Evolutionary conservation across 495 filamentous ascomycete genomes (phyloP).

Genomic region (Tirmania nivea): DNA sequence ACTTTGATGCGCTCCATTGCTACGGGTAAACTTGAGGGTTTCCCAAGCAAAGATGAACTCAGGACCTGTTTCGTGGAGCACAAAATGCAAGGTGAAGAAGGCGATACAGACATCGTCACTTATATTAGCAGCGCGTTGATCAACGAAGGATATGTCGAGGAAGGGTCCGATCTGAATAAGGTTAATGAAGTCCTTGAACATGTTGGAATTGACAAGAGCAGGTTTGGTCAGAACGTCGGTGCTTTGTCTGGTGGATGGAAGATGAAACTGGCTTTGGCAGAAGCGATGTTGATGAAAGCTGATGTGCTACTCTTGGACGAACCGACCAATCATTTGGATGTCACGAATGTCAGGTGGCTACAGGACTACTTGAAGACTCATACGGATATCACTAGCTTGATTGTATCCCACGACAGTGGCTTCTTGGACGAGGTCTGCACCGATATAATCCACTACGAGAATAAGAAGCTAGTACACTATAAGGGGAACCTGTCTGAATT

Average conservation of each 20-base stretch:
- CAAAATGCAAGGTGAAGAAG: conserved; percentile 80
- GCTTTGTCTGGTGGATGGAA: conserved; percentile 99
- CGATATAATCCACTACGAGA: conserved; percentile 98
- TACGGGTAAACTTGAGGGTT: conserved; percentile 86
- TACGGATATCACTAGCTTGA: conserved; percentile 90
- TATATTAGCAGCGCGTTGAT: conserved; percentile 44
- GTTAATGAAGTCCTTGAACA: conserved; percentile 68
- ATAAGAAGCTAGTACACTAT: conserved; percentile 89
- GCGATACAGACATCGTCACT: conserved; percentile 81
- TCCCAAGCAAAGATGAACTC: conserved; percentile 73
- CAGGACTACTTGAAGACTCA: conserved; percentile 87
- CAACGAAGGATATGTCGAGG: conserved; percentile 1
- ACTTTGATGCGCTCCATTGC: conserved; percentile 96
- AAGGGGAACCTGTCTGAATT: conserved; percentile 86
- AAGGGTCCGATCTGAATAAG: conserved; percentile 29
- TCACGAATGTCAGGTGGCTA: conserved; percentile 88
- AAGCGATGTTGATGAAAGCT: conserved; percentile 88
- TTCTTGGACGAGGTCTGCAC: conserved; percentile 96
- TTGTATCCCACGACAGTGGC: conserved; percentile 92
- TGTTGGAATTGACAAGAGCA: conserved; percentile 75
- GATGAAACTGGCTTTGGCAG: conserved; percentile 95
- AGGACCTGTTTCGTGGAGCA: conserved; percentile 98
- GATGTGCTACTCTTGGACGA: conserved; percentile 94
- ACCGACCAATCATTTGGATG: conserved; percentile 96
- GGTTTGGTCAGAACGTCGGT: conserved; percentile 68